Evolutionary conservation across 2,329 filamentous ascomycete genomes (phyloP).

Genomic region (Aspergillus sp.): DNA sequence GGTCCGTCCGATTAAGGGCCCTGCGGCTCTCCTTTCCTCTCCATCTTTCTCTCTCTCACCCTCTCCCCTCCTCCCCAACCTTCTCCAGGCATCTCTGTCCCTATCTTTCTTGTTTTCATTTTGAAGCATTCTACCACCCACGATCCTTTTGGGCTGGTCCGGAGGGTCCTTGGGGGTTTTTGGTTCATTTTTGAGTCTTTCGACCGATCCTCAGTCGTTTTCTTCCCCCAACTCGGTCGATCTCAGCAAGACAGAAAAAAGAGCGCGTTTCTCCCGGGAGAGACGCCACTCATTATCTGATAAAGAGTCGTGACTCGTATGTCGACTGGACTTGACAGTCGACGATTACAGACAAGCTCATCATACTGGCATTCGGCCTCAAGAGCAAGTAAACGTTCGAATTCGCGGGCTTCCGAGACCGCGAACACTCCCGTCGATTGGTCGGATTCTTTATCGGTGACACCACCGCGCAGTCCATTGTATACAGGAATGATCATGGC

Average conservation of each 20-base stretch:
- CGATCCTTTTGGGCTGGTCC: constrained; percentile 20
- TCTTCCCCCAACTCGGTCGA: constrained; percentile 9
- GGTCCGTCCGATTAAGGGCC: too few relatives aligned
- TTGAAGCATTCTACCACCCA: constrained; percentile 8
- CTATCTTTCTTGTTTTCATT: constrained; percentile 10
- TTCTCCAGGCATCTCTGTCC: constrained; percentile 9
- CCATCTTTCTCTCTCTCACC: constrained; percentile 18
- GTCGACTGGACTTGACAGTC: constrained; percentile 55
- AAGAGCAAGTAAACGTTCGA: constrained; percentile 51
- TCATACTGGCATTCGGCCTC: constrained; percentile 51
- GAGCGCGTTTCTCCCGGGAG: constrained; percentile 14
- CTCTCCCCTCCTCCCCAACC: constrained; percentile 11
- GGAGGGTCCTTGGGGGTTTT: constrained; percentile 24
- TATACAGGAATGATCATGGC: constrained; percentile 54
- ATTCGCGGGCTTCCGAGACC: constrained; percentile 47
- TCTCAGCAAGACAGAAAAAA: not conserved
- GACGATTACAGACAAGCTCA: constrained; percentile 50
- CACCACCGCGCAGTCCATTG: constrained; percentile 33
- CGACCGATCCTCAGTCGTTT: constrained; percentile 17
- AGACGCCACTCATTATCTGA: constrained; percentile 17
- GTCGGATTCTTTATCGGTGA: constrained; percentile 39
- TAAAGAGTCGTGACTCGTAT: constrained; percentile 42
- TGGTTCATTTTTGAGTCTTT: constrained; percentile 19
- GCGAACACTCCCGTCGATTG: constrained; percentile 47
- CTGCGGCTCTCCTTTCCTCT: constrained; percentile 3